phyloP scores from a whole-genome alignment of 2,329 filamentous ascomycete genomes.

The Penicillium occitanis region DNA sequence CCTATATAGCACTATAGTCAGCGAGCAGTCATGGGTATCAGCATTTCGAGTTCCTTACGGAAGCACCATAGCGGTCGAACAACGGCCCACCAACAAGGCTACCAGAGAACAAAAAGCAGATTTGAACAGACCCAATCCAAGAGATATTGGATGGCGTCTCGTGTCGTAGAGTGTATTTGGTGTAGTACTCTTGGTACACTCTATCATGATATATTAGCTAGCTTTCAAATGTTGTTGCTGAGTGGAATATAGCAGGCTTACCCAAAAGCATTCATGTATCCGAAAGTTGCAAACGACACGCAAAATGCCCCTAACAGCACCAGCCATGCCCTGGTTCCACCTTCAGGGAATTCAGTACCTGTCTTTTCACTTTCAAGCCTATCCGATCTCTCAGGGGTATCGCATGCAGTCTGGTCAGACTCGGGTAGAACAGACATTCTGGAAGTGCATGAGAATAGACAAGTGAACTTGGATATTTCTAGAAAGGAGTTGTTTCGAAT shows the following conservation, averaged over 20 bases:
- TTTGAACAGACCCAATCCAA: conserved; percentile 55
- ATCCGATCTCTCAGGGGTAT: not conserved
- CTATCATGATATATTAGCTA: conserved; percentile 3
- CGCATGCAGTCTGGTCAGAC: not conserved
- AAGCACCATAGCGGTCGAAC: conserved; percentile 53
- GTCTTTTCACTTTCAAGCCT: not conserved
- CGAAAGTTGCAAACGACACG: conserved; percentile 53
- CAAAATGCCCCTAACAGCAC: conserved; percentile 49
- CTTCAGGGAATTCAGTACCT: conserved; percentile 32
- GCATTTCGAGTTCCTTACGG: conserved; percentile 28
- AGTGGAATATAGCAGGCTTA: conserved; percentile 24
- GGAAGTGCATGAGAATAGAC: not conserved
- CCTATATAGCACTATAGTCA: conserved; percentile 50
- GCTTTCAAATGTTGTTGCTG: conserved; percentile 17
- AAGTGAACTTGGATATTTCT: not conserved
- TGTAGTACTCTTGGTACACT: conserved; percentile 5
- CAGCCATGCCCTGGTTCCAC: conserved; percentile 44
- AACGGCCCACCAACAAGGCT: conserved; percentile 54
- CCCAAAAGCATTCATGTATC: conserved; percentile 56
- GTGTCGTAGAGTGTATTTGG: not conserved
- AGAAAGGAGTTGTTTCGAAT: not conserved
- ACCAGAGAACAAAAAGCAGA: conserved; percentile 53
- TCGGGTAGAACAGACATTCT: not conserved
- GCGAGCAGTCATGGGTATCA: conserved; percentile 36
- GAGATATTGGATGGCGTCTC: conserved; percentile 48